These are phyloP conservation scores for Leccinum solheimii DNA, from an alignment of 1,284 basidiomycete species.

Conservation along the genomic window DNA sequence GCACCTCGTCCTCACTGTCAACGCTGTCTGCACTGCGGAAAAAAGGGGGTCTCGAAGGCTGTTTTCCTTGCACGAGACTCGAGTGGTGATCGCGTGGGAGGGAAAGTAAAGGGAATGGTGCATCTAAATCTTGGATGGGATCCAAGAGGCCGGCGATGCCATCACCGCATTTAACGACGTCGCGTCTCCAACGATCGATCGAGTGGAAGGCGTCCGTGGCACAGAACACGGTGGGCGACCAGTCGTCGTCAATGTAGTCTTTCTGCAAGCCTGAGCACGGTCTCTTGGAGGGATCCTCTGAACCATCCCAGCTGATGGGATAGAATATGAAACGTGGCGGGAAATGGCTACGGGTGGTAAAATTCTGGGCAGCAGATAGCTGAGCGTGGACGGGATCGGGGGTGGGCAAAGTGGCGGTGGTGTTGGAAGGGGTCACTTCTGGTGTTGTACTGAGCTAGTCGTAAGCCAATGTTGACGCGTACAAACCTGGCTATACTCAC, in stretches of 20 bases:
- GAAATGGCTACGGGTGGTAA: conserved; percentile 12
- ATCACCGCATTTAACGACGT: conserved; percentile 11
- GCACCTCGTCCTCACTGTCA: conserved; percentile 13
- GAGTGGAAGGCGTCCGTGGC: conserved; percentile 20
- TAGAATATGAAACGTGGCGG: conserved; percentile 27
- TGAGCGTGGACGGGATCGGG: conserved; percentile 16
- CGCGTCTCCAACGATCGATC: conserved; percentile 27
- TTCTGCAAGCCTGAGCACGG: neutral
- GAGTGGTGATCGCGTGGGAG: conserved; percentile 8
- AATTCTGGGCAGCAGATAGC: neutral
- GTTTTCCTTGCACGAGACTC: neutral
- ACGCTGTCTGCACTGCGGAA: neutral
- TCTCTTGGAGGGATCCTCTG: conserved; percentile 11
- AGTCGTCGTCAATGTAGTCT: conserved; percentile 5
- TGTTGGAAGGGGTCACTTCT: conserved; percentile 22
- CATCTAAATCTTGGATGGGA: conserved; percentile 17
- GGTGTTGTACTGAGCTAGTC: neutral
- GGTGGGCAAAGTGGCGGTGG: conserved; percentile 20
- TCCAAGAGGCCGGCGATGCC: conserved; percentile 17
- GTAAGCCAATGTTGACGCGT: neutral
- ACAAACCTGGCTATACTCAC: neutral
- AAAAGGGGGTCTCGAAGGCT: neutral
- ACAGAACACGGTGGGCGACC: conserved; percentile 8
- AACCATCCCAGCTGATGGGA: conserved; percentile 29
- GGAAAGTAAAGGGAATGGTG: conserved; percentile 15